These are phyloP conservation scores for Vaccinium myrtillus DNA, from an alignment of 148 eudicot genomes.

Conservation along the genomic window DNA sequence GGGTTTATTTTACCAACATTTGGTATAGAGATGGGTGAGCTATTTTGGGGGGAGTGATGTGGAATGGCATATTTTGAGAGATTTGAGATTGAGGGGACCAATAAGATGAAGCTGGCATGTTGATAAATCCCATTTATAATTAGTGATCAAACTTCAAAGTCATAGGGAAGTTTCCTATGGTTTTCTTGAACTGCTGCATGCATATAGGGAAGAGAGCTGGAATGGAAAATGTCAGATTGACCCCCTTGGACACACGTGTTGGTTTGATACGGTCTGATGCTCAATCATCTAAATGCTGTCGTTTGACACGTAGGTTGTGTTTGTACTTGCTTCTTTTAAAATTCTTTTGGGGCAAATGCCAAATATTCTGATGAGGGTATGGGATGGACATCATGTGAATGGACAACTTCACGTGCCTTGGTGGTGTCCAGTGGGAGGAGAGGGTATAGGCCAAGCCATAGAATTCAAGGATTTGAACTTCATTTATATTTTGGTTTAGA, in stretches of 20 bases:
- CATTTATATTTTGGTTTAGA: not conserved
- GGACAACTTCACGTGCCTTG: slow-evolving; percentile 34
- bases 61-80: not conserved
- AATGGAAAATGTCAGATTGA: not conserved
- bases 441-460: slow-evolving; percentile 7
- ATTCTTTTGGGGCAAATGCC: not conserved
- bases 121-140: not conserved
- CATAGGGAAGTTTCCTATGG: not conserved
- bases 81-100: not conserved
- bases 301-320: slow-evolving; percentile 22
- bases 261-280: slow-evolving; percentile 27
- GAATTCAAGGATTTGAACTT: slow-evolving; percentile 9
- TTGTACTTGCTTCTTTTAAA: not conserved
- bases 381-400: slow-evolving; percentile 21
- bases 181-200: not conserved
- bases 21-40: slow-evolving; percentile 19
- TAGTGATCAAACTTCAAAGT: not conserved
- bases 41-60: slow-evolving; percentile 7
- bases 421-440: slow-evolving; percentile 4
- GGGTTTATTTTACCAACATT: not conserved
- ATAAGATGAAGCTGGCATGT: slow-evolving; percentile 6
- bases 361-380: not conserved
- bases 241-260: slow-evolving; percentile 26
- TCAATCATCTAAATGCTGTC: slow-evolving; percentile 27
- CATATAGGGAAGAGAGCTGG: slow-evolving; percentile 8